phyloP scores from a whole-genome alignment of 176 grass and related monocot species.

The Ampelocalamus luodianensis region DNA sequence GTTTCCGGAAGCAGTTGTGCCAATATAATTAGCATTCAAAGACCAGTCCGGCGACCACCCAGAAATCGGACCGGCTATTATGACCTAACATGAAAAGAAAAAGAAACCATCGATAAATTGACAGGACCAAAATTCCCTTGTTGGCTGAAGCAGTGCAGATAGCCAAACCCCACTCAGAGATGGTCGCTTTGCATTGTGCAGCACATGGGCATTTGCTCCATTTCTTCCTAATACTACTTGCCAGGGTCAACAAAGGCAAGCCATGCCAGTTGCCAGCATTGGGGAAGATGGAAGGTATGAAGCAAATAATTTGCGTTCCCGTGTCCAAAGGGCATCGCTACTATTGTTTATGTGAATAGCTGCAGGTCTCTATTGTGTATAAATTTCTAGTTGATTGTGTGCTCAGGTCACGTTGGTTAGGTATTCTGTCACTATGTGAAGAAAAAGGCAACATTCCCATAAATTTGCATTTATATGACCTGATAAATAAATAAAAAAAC shows the following conservation, averaged over 20 bases:
- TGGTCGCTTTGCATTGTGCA: background rate
- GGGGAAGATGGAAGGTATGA: background rate
- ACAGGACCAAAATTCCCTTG: background rate
- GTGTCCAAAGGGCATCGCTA: background rate
- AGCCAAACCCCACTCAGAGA: background rate
- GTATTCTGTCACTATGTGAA: conserved; percentile 37
- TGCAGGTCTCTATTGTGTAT: background rate
- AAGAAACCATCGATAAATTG: background rate
- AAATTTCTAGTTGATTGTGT: background rate
- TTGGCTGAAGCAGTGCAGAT: too few species aligned
- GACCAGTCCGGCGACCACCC: background rate
- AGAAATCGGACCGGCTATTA: background rate
- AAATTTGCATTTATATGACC: conserved; percentile 11
- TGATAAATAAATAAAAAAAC: conserved; percentile 7
- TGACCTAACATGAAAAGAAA: background rate
- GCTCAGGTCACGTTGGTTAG: background rate
- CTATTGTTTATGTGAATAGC: background rate
- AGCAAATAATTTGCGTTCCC: background rate
- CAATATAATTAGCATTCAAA: background rate
- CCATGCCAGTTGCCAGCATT: background rate
- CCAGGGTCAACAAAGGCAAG: background rate
- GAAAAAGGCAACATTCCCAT: background rate
- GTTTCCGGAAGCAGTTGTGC: background rate
- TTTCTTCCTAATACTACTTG: background rate
- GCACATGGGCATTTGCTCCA: background rate